phyloP scores from a whole-genome alignment of 2,329 filamentous ascomycete species.

The Rhynchosporium graminicola region DNA sequence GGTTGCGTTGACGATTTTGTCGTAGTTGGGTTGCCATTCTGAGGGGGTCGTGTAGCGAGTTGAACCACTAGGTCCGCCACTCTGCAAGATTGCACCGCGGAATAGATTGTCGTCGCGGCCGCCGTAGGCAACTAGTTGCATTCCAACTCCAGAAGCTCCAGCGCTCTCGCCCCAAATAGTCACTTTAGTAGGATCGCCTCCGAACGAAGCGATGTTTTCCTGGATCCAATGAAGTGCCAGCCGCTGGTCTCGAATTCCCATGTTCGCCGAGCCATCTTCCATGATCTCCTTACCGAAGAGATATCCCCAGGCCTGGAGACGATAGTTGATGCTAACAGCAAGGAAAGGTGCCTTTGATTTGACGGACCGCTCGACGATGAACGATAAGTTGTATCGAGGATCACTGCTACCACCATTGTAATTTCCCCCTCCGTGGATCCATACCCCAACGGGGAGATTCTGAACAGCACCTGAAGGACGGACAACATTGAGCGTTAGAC shows the following conservation, averaged over 20 bases:
- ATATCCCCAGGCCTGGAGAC: slow-evolving; percentile 49
- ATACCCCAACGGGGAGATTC: slow-evolving; percentile 52
- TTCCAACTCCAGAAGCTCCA: slow-evolving; percentile 46
- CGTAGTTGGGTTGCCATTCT: slow-evolving; percentile 35
- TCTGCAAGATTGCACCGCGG: slow-evolving; percentile 52
- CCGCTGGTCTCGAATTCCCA: slow-evolving; percentile 47
- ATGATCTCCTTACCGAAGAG: slow-evolving; percentile 44
- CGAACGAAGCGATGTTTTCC: slow-evolving; percentile 47
- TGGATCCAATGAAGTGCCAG: slow-evolving; percentile 46
- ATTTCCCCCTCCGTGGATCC: slow-evolving; percentile 49
- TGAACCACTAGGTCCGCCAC: slow-evolving; percentile 43
- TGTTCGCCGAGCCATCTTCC: slow-evolving; percentile 47
- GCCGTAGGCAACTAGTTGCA: slow-evolving; percentile 49
- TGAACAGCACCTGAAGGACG: slow-evolving; percentile 44
- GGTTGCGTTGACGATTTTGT: slow-evolving; percentile 43
- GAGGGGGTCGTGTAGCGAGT: slow-evolving; percentile 15
- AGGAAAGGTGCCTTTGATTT: slow-evolving; percentile 48
- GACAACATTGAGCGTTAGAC: slow-evolving; percentile 57
- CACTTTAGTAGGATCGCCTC: slow-evolving; percentile 45
- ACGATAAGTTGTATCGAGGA: slow-evolving; percentile 58
- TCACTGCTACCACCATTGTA: slow-evolving; percentile 45
- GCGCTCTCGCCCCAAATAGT: slow-evolving; percentile 49
- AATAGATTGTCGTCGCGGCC: slow-evolving; percentile 56
- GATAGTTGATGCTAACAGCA: slow-evolving; percentile 49
- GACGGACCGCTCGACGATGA: slow-evolving; percentile 51